Percentiles rank a stretch among this genome's conserved stretches.
phyloP scores from a whole-genome alignment of 768 basidiomycete genomes.

The Rhizopogon salebrosus region DNA sequence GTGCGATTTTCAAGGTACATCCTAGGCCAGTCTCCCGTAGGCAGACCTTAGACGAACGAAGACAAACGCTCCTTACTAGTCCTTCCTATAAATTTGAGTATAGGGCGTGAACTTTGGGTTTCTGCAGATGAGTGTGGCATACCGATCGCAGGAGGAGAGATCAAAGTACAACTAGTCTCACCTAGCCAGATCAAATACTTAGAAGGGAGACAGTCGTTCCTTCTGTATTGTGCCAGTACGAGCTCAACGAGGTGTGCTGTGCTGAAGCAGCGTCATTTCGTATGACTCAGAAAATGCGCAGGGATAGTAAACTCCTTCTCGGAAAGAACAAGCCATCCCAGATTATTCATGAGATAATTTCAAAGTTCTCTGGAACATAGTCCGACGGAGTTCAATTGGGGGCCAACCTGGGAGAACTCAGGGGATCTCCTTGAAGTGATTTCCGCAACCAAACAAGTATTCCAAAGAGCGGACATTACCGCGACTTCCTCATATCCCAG shows the following conservation, averaged over 20 bases:
- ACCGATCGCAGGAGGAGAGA: background rate
- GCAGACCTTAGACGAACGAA: too few species aligned
- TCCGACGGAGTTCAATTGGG: conserved; percentile 18
- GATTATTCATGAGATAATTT: conserved; percentile 17
- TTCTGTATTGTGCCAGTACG: too few species aligned
- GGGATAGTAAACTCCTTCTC: background rate
- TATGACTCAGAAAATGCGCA: background rate
- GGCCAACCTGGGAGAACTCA: conserved; percentile 28
- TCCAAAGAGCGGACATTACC: conserved; percentile 36
- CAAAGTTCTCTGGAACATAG: conserved; percentile 13
- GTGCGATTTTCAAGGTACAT: too few species aligned
- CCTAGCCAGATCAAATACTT: too few species aligned
- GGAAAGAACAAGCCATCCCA: too few species aligned
- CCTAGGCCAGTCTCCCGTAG: too few species aligned
- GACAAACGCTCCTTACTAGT: too few species aligned
- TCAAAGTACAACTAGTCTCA: too few species aligned
- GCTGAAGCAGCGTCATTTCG: background rate
- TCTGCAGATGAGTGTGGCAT: background rate
- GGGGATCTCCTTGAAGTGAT: conserved; percentile 4
- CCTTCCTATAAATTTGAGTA: too few species aligned
- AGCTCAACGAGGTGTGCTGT: too few species aligned
- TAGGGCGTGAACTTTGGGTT: background rate
- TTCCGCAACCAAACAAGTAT: background rate
- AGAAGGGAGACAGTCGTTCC: too few species aligned
- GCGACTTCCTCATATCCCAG: conserved; percentile 86